Evolutionary conservation across 805 yeast genomes (phyloP).

Genomic region (Wickerhamomyces canadensis): DNA sequence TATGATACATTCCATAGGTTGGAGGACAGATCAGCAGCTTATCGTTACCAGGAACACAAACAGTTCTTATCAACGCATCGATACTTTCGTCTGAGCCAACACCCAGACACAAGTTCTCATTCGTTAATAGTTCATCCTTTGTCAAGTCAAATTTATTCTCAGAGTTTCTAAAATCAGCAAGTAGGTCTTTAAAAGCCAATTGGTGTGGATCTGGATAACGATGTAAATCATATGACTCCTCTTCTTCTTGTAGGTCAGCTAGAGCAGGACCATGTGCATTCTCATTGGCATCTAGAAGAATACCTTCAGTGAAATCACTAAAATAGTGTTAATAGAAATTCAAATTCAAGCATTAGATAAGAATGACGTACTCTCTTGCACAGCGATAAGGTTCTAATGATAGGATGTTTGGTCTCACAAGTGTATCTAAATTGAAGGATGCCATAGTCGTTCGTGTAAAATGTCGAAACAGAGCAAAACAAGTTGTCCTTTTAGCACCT

Average conservation of each 20-base stretch:
- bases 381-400: constrained; percentile 88
- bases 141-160: constrained; percentile 28
- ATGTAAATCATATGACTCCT: constrained; percentile 55
- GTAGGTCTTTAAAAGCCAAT: constrained; percentile 59
- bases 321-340: too few relatives aligned
- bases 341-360: background rate
- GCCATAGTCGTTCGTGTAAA: constrained; percentile 23
- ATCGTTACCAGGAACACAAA: constrained; percentile 77
- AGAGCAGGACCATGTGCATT: constrained; percentile 90
- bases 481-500: too few relatives aligned
- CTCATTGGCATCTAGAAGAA: constrained; percentile 92
- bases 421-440: constrained; percentile 43
- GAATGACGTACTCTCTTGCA: constrained; percentile 68
- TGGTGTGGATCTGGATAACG: constrained; percentile 99
- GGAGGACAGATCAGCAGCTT: constrained; percentile 88
- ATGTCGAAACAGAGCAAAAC: too few relatives aligned
- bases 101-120: constrained; percentile 81
- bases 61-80: constrained; percentile 80
- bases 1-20: constrained; percentile 95
- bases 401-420: constrained; percentile 82
- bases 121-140: constrained; percentile 31
- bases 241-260: constrained; percentile 35
- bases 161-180: constrained; percentile 65
- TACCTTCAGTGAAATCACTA: constrained; percentile 78
- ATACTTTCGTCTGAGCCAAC: constrained; percentile 98